phyloP scores from a whole-genome alignment of 2,329 filamentous ascomycete species.

The Sphaerulina vaccinii region DNA sequence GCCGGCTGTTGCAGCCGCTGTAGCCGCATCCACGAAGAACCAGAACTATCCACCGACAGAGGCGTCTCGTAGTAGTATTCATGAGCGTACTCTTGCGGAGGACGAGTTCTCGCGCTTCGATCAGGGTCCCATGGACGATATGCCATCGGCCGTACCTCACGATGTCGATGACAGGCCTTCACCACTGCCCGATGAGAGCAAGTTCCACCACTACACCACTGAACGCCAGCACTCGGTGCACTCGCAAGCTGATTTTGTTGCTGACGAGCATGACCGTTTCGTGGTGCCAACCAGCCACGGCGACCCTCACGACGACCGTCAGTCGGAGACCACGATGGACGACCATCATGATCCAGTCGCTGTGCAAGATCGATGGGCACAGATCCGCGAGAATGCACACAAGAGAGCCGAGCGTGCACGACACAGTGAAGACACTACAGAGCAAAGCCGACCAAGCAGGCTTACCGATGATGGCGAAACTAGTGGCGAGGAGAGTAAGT shows the following conservation, averaged over 20 bases:
- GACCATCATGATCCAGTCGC: constrained; percentile 40
- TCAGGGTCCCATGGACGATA: constrained; percentile 82
- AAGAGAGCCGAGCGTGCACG: constrained; percentile 58
- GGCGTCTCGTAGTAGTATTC: constrained; percentile 60
- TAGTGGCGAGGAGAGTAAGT: constrained; percentile 92
- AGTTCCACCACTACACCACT: constrained; percentile 23
- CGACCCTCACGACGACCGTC: constrained; percentile 15
- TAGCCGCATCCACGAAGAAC: constrained; percentile 37
- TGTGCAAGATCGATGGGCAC: constrained; percentile 80
- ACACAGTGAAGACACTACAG: constrained; percentile 57
- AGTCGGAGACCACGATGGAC: constrained; percentile 46
- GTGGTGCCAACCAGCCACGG: constrained; percentile 11
- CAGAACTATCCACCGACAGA: constrained; percentile 50
- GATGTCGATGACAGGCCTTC: constrained; percentile 33
- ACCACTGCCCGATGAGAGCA: constrained; percentile 21
- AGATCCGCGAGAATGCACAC: constrained; percentile 92
- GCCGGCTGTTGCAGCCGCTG: constrained; percentile 20
- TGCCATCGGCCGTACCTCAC: constrained; percentile 75
- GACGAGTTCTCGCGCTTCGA: constrained; percentile 71
- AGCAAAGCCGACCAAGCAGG: constrained; percentile 49
- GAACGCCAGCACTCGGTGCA: constrained; percentile 18
- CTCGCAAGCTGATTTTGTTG: constrained; percentile 17
- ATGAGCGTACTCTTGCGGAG: constrained; percentile 59
- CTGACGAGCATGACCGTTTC: constrained; percentile 19
- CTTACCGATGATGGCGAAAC: constrained; percentile 78